phyloP scores from a whole-genome alignment of 2,329 filamentous ascomycete genomes.

The Alternaria ventricosa region DNA sequence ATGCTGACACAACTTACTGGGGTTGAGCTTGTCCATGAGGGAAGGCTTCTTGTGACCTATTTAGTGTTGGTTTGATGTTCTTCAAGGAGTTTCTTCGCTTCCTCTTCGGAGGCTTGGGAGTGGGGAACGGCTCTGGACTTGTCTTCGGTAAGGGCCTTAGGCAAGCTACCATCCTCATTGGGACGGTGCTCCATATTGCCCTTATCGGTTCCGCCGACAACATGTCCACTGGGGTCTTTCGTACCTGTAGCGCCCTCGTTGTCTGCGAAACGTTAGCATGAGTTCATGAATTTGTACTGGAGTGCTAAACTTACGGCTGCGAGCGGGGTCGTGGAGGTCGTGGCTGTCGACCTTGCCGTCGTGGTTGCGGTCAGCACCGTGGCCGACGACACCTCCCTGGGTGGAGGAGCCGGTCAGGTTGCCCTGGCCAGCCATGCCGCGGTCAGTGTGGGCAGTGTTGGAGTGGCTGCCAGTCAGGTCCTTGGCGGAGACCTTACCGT shows the following conservation, averaged over 20 bases:
- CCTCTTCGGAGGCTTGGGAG: constrained; percentile 22
- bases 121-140: constrained; percentile 18
- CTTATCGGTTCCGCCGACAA: constrained; percentile 8
- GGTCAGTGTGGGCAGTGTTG: constrained; percentile 2
- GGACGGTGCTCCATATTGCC: constrained; percentile 12
- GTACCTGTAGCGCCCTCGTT: constrained; percentile 15
- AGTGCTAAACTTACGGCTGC: constrained; percentile 1
- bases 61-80: constrained; percentile 14
- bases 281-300: neutral
- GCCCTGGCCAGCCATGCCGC: constrained; percentile 7
- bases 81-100: constrained; percentile 1
- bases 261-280: constrained; percentile 1
- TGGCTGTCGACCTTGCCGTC: constrained; percentile 6
- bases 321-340: constrained; percentile 6
- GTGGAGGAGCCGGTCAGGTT: constrained; percentile 7
- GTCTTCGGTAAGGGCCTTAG: constrained; percentile 17
- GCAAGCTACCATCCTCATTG: constrained; percentile 18
- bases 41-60: constrained; percentile 51
- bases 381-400: neutral
- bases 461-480: constrained; percentile 8
- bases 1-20: constrained; percentile 32
- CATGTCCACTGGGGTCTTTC: constrained; percentile 1
- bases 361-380: constrained; percentile 3
- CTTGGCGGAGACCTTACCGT: constrained; percentile 3
- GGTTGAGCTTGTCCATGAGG: constrained; percentile 63